Base-by-base conservation (phyloP, 805 yeast genomes). In the Candida fluviatilis region DNA sequence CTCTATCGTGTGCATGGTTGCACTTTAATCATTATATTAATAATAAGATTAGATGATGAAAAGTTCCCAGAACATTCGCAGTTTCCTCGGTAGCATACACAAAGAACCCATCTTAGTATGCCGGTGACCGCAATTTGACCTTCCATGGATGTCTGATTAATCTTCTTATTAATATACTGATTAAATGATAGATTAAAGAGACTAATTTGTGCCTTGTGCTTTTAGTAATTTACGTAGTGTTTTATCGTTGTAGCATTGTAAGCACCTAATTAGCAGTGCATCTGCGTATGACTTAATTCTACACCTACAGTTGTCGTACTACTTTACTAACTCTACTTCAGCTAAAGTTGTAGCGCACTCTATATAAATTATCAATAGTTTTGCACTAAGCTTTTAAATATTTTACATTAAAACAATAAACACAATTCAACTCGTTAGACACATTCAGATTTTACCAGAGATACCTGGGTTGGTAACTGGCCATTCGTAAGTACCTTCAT, bases 71-170 rank as follows among this genome's bases (percentile, higher is more conserved):
- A 75, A 82, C 93, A 83, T 83, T 84, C 93, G 91, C 93, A 84
- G 93, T 84, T 83, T 84, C 90, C 91, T 78, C 93, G 93, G 90
- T 82, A 84, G 85, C 78, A 73, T 78, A 80, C 89, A 67, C 67
- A 65, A n/a, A 64, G 88, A 83, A 82, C 90, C 90, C 84, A 83
- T 73, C 81, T 74, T 76, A 64, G 82, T 78, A 73, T 71, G 77
- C 65, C 88, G 69, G 89, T 84, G 90, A 82, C 90, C 91, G 93
- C 87, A 73, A 72, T 60, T 56, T 47, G 72, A 67, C 86, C 91
- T 83, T 84, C 91, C 90, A 78, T 80, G 93, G 90, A 84, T 83
- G 93, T 84, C 93, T 83, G 93, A 84, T 78, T 36, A 18, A 36
- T 31, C 35, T 31, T 26, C n/a, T 26, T 26, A 26, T 26, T 26